A percentile compares a stretch with the other conserved stretches of the same genome.
Conservation (phyloP, 768 basidiomycete species). For the Cantharellus anzutake region DNA sequence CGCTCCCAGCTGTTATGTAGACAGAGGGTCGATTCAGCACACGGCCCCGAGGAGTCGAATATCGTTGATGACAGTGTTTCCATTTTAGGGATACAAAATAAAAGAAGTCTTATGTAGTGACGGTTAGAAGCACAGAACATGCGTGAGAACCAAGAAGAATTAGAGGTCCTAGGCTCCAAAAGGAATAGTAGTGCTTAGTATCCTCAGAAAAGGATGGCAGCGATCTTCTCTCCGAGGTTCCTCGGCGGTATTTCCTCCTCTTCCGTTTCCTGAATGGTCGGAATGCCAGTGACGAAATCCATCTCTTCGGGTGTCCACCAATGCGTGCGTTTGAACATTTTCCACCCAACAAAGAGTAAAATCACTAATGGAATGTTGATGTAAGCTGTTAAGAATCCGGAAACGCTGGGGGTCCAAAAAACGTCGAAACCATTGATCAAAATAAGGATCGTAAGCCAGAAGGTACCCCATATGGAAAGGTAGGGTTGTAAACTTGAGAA, state of each 20-base stretch:
- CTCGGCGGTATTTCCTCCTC: background rate
- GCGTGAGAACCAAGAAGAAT: too few species aligned
- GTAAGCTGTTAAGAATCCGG: slow-evolving; percentile 12
- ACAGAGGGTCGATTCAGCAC: too few species aligned
- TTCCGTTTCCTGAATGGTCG: slow-evolving; percentile 51
- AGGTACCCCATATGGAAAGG: slow-evolving; percentile 45
- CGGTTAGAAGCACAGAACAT: too few species aligned
- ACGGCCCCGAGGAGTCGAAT: too few species aligned
- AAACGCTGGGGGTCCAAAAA: slow-evolving; percentile 41
- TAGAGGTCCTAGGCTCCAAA: too few species aligned
- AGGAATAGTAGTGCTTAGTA: too few species aligned
- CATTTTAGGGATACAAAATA: too few species aligned
- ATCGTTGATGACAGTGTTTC: too few species aligned
- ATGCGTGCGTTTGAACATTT: slow-evolving; percentile 22
- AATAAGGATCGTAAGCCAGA: slow-evolving; percentile 31
- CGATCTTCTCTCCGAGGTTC: background rate
- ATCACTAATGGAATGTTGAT: slow-evolving; percentile 32
- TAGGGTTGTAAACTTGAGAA: slow-evolving; percentile 28
- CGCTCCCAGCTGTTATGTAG: too few species aligned
- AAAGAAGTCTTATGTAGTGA: too few species aligned
- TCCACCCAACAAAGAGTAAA: slow-evolving; percentile 27
- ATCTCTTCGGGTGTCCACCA: slow-evolving; percentile 41
- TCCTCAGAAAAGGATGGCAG: background rate
- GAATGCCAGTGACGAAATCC: slow-evolving; percentile 61
- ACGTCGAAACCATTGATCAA: slow-evolving; percentile 35